Evolutionary conservation across 768 basidiomycete genomes (phyloP), one percentile per base, ranked within the genome.

Genomic region (Saitozyma podzolica): DNA sequence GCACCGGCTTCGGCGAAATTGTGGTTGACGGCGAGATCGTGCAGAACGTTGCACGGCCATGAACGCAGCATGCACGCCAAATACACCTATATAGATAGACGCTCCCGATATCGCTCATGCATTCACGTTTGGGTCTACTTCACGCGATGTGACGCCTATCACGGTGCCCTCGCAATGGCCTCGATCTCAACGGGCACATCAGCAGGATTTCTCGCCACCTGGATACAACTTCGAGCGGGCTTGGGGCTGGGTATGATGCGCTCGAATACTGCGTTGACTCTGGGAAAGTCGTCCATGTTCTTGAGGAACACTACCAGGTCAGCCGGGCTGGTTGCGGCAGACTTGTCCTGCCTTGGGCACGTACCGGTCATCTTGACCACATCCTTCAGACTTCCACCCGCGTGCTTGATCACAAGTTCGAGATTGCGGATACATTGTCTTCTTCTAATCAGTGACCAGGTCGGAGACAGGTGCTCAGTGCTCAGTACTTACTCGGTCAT

Each of bases 11-110:
- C 6, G 63, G 66, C 17, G 29, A 54, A 52, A 54, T 67, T 16
- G 52, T 54, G 48, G 53, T 59, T 11, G 62, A 67, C 48, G 62
- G 59, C 5, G 9, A 48, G 14, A 54, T 48, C 43, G 54, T 55
- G 10, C 16, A 40, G 55, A 6, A 56, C 37, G 19, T 52, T 13
- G 3, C 29, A 29, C 29, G 29, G 29, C 50, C 45, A 47, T 13
- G 45, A 47, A 2, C 45, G 45, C 29, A 29, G 29, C 45, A 13
- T 47, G 6, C 13, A 47, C 45, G 6, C 45, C 45, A 29, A 2
- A 29, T 29, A 2, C 29, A 29, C 29, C 29, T 29, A 2, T 29
- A 29, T 29, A 29, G 29, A 29, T 29, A 29, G 5, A 29, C 5
- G 29, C 29, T 29, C 29, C 29, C 2, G 29, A 29, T 29, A 5